Evolutionary conservation across 2,329 filamentous ascomycete species (phyloP).

Genomic region (Cryoendolithus antarcticus): DNA sequence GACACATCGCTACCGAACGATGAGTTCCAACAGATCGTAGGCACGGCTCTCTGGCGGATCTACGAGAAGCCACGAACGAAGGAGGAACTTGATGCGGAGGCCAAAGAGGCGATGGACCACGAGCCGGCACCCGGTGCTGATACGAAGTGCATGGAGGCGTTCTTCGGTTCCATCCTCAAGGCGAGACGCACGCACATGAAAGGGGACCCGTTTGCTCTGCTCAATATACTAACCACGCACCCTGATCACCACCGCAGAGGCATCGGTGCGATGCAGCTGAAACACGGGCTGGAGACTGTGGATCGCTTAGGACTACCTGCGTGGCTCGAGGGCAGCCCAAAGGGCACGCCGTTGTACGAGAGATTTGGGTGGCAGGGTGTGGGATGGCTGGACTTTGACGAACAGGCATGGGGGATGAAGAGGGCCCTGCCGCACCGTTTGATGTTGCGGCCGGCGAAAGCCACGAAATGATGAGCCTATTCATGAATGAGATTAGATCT

Average conservation of each 20-base stretch:
- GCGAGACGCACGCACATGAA: conserved; percentile 16
- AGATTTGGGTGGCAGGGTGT: conserved; percentile 23
- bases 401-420: conserved; percentile 13
- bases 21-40: conserved; percentile 12
- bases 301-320: conserved; percentile 25
- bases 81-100: conserved; percentile 15
- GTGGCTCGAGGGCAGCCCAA: conserved; percentile 29
- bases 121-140: conserved; percentile 9
- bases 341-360: conserved; percentile 28
- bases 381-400: conserved; percentile 17
- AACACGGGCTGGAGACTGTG: conserved; percentile 28
- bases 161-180: conserved; percentile 8
- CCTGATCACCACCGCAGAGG: conserved; percentile 29
- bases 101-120: conserved; percentile 9
- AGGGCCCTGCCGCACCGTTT: conserved; percentile 15
- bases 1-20: conserved; percentile 16
- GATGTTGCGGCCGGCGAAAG: conserved; percentile 15
- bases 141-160: conserved; percentile 11
- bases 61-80: conserved; percentile 15
- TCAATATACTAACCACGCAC: conserved; percentile 24
- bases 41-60: conserved; percentile 21
- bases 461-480: too few species aligned
- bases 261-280: conserved; percentile 25
- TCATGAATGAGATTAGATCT: too few species aligned
- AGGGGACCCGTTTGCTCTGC: conserved; percentile 14